phyloP scores from a whole-genome alignment of 116 monocot genomes.

The Iris pallida region DNA sequence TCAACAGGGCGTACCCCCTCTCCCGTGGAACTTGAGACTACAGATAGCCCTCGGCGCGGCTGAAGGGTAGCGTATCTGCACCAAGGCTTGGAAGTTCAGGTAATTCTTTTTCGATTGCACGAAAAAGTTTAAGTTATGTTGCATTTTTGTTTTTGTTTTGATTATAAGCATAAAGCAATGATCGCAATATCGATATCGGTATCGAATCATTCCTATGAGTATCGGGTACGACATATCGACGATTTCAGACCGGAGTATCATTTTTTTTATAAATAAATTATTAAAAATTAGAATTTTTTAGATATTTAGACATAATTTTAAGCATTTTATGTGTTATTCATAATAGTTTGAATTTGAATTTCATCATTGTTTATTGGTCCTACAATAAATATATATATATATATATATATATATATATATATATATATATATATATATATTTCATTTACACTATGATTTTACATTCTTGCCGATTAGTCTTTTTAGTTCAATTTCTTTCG shows the following conservation, averaged over 20 bases:
- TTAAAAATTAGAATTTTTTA: no score
- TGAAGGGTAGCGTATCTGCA: slow-evolving; percentile 24
- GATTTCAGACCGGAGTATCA: neutral
- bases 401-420: no score
- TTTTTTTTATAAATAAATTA: no score
- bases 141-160: neutral
- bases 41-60: slow-evolving; percentile 24
- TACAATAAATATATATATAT: no score
- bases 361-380: no score
- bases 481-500: no score
- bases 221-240: neutral
- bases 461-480: no score
- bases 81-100: slow-evolving; percentile 25
- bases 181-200: neutral
- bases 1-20: slow-evolving; percentile 11
- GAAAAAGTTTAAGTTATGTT: neutral
- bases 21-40: slow-evolving; percentile 19
- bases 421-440: no score
- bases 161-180: neutral
- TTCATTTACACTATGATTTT: no score
- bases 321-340: no score
- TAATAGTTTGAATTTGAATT: no score
- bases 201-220: neutral
- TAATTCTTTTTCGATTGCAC: neutral
- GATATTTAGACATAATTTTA: no score